A percentile compares a stretch with the other conserved stretches of the same genome.
Evolutionary conservation across 1,139 yeast species (phyloP).

Genomic region (Nakaseomyces glabratus): DNA sequence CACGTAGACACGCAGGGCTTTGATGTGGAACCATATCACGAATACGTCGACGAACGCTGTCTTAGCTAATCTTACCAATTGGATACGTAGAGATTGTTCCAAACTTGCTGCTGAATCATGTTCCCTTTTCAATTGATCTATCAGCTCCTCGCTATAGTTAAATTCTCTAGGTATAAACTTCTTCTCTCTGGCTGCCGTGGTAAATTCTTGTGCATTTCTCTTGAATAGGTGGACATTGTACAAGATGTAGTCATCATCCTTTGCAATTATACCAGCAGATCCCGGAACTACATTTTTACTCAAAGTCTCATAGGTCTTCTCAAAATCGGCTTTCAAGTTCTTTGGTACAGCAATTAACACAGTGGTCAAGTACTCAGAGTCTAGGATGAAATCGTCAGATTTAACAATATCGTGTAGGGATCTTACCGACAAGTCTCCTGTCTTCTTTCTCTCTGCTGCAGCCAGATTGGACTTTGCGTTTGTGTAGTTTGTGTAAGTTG

Average conservation of each 20-base stretch:
- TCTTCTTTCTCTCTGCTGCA: constrained; percentile 86
- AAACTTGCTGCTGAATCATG: constrained; percentile 63
- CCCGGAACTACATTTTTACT: constrained; percentile 85
- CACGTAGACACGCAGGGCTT: constrained; percentile 51
- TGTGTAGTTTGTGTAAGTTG: constrained; percentile 60
- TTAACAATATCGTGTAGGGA: constrained; percentile 84
- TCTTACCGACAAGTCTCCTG: constrained; percentile 86
- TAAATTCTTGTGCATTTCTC: constrained; percentile 64
- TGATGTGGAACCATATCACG: constrained; percentile 82
- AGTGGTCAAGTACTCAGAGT: constrained; percentile 79
- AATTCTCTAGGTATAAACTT: constrained; percentile 94
- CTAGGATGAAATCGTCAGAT: constrained; percentile 73
- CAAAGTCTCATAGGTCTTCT: constrained; percentile 64
- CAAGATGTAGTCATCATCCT: constrained; percentile 65
- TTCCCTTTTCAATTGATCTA: constrained; percentile 68
- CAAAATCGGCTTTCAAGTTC: constrained; percentile 48
- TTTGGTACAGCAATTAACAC: constrained; percentile 82
- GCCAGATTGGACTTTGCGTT: constrained; percentile 74
- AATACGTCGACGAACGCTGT: constrained; percentile 83
- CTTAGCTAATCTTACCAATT: constrained; percentile 69
- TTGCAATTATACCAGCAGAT: constrained; percentile 59
- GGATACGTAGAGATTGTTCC: constrained; percentile 69
- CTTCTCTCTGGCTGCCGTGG: constrained; percentile 64
- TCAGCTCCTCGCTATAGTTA: constrained; percentile 69
- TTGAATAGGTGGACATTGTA: constrained; percentile 79